A percentile compares a stretch with the other conserved stretches of the same genome.
phyloP scores from a whole-genome alignment of 345 rosid genomes.

The Brassica incana region DNA sequence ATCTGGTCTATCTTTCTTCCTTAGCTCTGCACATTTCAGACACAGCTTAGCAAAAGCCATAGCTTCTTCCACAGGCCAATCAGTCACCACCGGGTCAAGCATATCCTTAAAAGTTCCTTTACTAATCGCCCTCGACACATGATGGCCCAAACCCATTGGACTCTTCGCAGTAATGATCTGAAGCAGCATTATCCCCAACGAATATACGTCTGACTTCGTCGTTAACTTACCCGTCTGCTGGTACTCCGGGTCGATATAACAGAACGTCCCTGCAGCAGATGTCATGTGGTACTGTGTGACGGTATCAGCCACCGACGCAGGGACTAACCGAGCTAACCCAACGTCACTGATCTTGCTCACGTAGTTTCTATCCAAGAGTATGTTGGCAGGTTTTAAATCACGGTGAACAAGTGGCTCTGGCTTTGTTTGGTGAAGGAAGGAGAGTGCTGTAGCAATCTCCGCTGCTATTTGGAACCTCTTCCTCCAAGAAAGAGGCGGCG shows the following conservation, averaged over 20 bases:
- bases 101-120: constrained; percentile 62
- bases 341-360: constrained; percentile 93
- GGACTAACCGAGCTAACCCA: constrained; percentile 90
- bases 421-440: constrained; percentile 91
- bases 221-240: constrained; percentile 86
- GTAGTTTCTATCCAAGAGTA: constrained; percentile 75
- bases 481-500: constrained; percentile 72
- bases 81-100: constrained; percentile 62
- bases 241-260: constrained; percentile 92
- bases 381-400: constrained; percentile 92
- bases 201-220: constrained; percentile 77
- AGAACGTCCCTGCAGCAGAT: constrained; percentile 90
- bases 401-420: constrained; percentile 97
- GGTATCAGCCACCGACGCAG: constrained; percentile 68
- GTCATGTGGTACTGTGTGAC: constrained; percentile 91
- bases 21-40: constrained; percentile 65
- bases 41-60: constrained; percentile 59
- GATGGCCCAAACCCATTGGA: constrained; percentile 90
- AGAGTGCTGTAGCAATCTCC: constrained; percentile 80
- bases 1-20: constrained; percentile 83
- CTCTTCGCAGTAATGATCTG: constrained; percentile 77
- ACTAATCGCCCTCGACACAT: constrained; percentile 60
- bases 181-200: constrained; percentile 81
- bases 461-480: constrained; percentile 69
- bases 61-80: constrained; percentile 84